Evolutionary conservation across 106 monocot genomes (phyloP).

Genomic region (Agapanthus africanus): DNA sequence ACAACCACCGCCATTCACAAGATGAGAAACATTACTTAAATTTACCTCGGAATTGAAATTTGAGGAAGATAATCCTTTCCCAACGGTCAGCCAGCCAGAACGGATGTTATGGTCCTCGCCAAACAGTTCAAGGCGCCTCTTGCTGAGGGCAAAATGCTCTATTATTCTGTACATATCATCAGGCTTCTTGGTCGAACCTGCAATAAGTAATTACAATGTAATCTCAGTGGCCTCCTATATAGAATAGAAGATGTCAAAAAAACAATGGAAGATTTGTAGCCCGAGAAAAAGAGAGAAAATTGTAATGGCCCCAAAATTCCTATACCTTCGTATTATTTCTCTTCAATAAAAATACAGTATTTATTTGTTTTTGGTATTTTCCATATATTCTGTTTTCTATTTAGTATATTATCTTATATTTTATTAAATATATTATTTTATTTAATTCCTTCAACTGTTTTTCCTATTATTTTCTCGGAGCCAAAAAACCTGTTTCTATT

Average conservation of each 20-base stretch:
- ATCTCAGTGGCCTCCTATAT: background rate
- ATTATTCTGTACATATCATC: slow-evolving; percentile 97
- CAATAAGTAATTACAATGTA: slow-evolving; percentile 1
- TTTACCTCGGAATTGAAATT: slow-evolving; percentile 84
- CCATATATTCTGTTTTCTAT: no score
- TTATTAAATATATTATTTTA: no score
- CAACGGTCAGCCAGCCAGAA: slow-evolving; percentile 87
- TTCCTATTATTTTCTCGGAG: no score
- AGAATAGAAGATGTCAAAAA: background rate
- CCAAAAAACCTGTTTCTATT: no score
- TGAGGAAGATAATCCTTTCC: slow-evolving; percentile 85
- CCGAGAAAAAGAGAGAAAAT: background rate
- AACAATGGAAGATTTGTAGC: background rate
- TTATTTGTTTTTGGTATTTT: no score
- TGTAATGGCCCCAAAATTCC: no score
- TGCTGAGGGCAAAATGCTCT: slow-evolving; percentile 92
- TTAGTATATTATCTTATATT: no score
- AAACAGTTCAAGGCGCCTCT: slow-evolving; percentile 90
- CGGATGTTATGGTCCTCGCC: slow-evolving; percentile 98
- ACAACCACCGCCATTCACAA: no score
- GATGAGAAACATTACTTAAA: no score
- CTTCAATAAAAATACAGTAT: no score
- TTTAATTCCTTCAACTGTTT: no score
- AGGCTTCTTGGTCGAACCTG: slow-evolving; percentile 92
- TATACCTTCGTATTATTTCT: no score